Percentiles rank a stretch among this genome's conserved stretches.
phyloP scores from a whole-genome alignment of 345 rosid genomes.

The Sisymbrium irio region DNA sequence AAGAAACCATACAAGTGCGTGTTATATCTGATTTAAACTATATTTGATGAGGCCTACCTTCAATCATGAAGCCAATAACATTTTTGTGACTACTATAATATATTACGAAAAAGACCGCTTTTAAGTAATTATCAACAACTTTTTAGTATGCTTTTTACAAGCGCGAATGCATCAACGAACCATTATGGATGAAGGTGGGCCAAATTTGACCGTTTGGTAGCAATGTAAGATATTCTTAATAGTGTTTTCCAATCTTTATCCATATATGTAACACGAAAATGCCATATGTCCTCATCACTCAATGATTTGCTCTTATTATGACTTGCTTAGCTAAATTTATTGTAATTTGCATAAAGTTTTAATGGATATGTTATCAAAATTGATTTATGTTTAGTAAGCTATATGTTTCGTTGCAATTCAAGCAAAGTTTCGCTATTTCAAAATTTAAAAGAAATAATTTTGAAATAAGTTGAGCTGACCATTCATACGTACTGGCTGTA shows the following conservation, averaged over 20 bases:
- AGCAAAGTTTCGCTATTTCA: too few species aligned
- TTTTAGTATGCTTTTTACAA: conserved; percentile 25
- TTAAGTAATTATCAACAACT: conserved; percentile 36
- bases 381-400: neutral
- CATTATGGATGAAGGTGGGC: conserved; percentile 29
- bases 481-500: neutral
- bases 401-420: neutral
- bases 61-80: conserved; percentile 32
- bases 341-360: neutral
- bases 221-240: conserved; percentile 16
- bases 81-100: conserved; percentile 8
- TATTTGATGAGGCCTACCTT: conserved; percentile 14
- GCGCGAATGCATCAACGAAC: conserved; percentile 20
- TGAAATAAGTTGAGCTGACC: neutral
- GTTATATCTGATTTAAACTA: conserved; percentile 12
- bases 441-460: too few species aligned
- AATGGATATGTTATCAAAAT: neutral
- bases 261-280: conserved; percentile 9
- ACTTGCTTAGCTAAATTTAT: neutral
- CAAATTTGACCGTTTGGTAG: conserved; percentile 39
- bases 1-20: too few species aligned
- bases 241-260: conserved; percentile 15
- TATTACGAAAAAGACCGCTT: conserved; percentile 16
- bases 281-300: conserved; percentile 16
- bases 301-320: conserved; percentile 4